Base-by-base conservation (phyloP, 164 flowering plant species). In the Magnolia officinalis region DNA sequence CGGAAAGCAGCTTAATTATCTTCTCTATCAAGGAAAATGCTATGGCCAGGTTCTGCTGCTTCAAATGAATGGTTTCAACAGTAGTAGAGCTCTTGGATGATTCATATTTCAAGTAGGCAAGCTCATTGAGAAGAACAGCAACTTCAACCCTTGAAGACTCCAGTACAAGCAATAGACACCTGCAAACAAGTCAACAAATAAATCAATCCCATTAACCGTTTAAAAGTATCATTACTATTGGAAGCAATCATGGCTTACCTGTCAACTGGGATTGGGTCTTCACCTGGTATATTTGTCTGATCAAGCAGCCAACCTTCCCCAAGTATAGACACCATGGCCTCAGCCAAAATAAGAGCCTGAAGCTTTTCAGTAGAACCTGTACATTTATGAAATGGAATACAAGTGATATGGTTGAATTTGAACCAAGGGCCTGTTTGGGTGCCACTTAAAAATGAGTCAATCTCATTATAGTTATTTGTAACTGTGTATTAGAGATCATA, bases 141-240 rank as follows among this genome's bases (percentile, higher is more conserved):
- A 92, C 81, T 82, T 96, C 99, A 74, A 96, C 93, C 82, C 97
- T 89, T 13, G 99, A 86, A 29, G 92, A 83, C 88, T 96, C 98
- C 75, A 96, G 77, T 29, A 94, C 95, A 75, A 96, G 96, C 81
- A 94, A 79, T 74, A 96, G 79, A 76, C 93, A 92, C 88, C 99
- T 94, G 83, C 29, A 83, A 80, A 73, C 74, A 78, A 50, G 23
- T 20, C 51, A 31, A n/a, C 20, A 70, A 61, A 23, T 52, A 76
- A 65, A 19, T 66, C 19, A 75, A 65, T 52, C 19, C 51, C 63
- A 58, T 24, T n/a, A 26, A 18, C 10, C 69, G 63, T 74, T 11
- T 9, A 59, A 3, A n/a, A 61, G 3, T 4, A 37, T 5, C 23
- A 29, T 8, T 19, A 37, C 20, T 55, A 26, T 31, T 8, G 9